Evolutionary conservation across 2,329 filamentous ascomycete genomes (phyloP), one percentile per base, ranked within the genome.

Genomic region (Aspergillus pseudotamarii): DNA sequence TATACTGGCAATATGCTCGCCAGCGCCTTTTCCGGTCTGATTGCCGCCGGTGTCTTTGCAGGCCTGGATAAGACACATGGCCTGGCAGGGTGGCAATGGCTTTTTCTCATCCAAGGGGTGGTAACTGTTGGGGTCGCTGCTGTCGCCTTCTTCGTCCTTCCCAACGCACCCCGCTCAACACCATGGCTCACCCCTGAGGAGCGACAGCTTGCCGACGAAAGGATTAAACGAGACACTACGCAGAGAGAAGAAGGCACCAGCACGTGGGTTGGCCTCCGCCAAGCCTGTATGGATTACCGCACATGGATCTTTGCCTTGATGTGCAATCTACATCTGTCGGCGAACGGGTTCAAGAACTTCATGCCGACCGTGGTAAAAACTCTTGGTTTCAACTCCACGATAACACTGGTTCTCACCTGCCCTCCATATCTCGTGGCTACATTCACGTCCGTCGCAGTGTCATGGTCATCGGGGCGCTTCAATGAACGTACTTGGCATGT

Each of bases 71-170:
- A 71, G 19, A 62, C 60, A 12, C 68, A 69, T 32, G 76, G 72
- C 2, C 56, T 77, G 21, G 68, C 69, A 14, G 75, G 75, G 9
- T 79, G 76, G 76, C 78, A 85, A 58, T 89, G 86, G 86, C 79
- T 88, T 0, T 88, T 88, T 75, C 79, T 83, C 41, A 77, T 88
- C 58, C 85, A 88, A 68, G 85, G 86, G 2, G 78, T 78, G 2
- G 57, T 69, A 5, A 68, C 66, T 38, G 75, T 81, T 50, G 82
- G 77, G 1, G 75, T 78, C 1, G 76, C 76, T 0, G 43, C 75
- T 21, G 57, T 71, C 32, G 71, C 71, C n/a, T 77, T 81, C 62
- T 78, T 69, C 51, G 64, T 82, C 34, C 79, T 82, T 19, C 81
- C 78, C 10, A 76, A 77, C 65, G 78, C 74, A 58, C 78, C 73